Base-by-base conservation (phyloP, 805 yeast genomes). In the Candida germanica region DNA sequence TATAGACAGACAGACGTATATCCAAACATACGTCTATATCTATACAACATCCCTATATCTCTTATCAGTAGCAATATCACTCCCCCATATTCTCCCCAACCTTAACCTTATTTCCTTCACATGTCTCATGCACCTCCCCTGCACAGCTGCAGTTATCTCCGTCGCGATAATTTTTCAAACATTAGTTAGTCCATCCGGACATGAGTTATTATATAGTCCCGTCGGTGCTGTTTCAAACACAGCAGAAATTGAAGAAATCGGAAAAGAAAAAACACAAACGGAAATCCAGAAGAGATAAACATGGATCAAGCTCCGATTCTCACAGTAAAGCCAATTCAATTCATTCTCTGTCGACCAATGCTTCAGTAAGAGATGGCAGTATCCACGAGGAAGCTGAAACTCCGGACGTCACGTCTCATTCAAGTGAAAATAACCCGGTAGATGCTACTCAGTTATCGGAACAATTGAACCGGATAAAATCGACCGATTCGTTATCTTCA, bases 151-250 rank as follows among this genome's bases (percentile, higher is more conserved):
- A n/a, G n/a, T n/a, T n/a, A n/a, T n/a, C n/a, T n/a, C n/a, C n/a
- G n/a, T n/a, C n/a, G n/a, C n/a, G n/a, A n/a, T n/a, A n/a, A n/a
- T n/a, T n/a, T n/a, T n/a, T n/a, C n/a, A n/a, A n/a, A n/a, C n/a
- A n/a, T n/a, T n/a, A n/a, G n/a, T n/a, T n/a, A n/a, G n/a, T n/a
- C n/a, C n/a, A n/a, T n/a, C n/a, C n/a, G n/a, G n/a, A n/a, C 12
- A 64, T 65, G 71, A 63, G 61, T 41, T 66, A 58, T 45, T 64
- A 53, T 31, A 53, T 62, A 12, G 71, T 65, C 1, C 70, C 70
- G 1, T 42, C 65, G 14, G 59, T 64, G 38, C 63, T 60, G 54
- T 66, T 61, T 40, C 72, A 66, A 46, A 64, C 65, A 18, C 59
- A 62, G 38, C 68, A 66, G 43, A 64, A 65, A 42, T 34, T 64